Percentiles rank a stretch among this genome's conserved stretches.
Conservation (phyloP, 352 stramenopile genomes). For the Phytophthora colocasiae region DNA sequence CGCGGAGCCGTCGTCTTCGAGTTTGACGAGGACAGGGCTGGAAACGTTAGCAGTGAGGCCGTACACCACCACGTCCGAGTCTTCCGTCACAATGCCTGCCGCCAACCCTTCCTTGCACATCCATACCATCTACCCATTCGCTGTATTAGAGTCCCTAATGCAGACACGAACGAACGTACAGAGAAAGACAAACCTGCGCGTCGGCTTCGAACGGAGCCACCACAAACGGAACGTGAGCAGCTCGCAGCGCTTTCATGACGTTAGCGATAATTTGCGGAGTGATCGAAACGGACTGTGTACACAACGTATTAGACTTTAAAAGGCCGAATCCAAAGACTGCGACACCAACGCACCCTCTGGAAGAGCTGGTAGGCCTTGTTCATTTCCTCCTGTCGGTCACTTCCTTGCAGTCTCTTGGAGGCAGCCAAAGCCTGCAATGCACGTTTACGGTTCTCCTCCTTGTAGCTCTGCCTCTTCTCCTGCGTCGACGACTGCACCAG, state of each 20-base stretch:
- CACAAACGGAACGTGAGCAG: constrained; percentile 57
- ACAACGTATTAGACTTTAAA: no score
- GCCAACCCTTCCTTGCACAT: constrained; percentile 71
- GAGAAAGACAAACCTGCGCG: constrained; percentile 44
- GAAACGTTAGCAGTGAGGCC: constrained; percentile 62
- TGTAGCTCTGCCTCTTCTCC: constrained; percentile 62
- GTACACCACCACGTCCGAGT: constrained; percentile 85
- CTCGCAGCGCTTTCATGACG: constrained; percentile 64
- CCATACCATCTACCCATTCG: constrained; percentile 66
- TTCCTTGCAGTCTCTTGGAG: constrained; percentile 52
- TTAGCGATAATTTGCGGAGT: constrained; percentile 63
- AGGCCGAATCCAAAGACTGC: not conserved
- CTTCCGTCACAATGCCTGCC: constrained; percentile 79
- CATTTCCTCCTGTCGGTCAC: constrained; percentile 59
- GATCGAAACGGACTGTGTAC: constrained; percentile 63
- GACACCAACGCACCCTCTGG: constrained; percentile 44
- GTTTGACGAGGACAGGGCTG: constrained; percentile 70
- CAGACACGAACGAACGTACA: no score
- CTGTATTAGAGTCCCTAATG: no score
- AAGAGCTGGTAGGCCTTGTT: constrained; percentile 68
- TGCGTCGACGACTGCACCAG: constrained; percentile 63
- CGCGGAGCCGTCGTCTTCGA: constrained; percentile 67
- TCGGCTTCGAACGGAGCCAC: constrained; percentile 83
- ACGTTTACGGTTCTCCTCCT: constrained; percentile 63
- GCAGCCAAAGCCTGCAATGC: constrained; percentile 61